Percentiles rank a stretch among this genome's conserved stretches.
Conservation (phyloP, 139 green algal species). For the Micromonas commoda region DNA sequence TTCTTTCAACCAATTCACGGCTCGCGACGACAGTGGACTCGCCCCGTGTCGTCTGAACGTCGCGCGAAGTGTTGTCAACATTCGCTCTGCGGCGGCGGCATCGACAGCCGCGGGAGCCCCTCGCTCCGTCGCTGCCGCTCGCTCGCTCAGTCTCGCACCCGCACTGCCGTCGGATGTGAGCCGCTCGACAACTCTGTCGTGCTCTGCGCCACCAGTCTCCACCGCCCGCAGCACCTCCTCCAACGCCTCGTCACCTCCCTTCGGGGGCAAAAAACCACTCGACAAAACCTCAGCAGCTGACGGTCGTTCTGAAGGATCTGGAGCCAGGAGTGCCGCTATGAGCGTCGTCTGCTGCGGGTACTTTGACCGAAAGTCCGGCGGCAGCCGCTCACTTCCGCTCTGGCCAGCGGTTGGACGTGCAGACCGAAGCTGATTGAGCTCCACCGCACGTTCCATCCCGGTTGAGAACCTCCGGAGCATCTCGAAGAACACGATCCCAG, state of each 20-base stretch:
- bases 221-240: neutral
- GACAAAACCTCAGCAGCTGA: neutral
- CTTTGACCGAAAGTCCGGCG: neutral
- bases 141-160: neutral
- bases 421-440: constrained; percentile 59
- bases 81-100: neutral
- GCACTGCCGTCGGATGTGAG: neutral
- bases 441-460: constrained; percentile 68
- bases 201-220: neutral
- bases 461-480: constrained; percentile 80
- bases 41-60: neutral
- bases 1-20: neutral
- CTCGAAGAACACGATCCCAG: constrained; percentile 81
- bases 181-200: neutral
- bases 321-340: neutral
- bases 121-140: neutral
- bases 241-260: neutral
- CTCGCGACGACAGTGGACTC: neutral
- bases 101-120: neutral
- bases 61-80: neutral
- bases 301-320: neutral
- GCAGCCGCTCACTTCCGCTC: neutral
- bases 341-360: neutral
- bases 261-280: neutral
- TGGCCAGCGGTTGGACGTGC: neutral